phyloP scores from a whole-genome alignment of 805 yeast genomes.

The Ogataea dorogensis region DNA sequence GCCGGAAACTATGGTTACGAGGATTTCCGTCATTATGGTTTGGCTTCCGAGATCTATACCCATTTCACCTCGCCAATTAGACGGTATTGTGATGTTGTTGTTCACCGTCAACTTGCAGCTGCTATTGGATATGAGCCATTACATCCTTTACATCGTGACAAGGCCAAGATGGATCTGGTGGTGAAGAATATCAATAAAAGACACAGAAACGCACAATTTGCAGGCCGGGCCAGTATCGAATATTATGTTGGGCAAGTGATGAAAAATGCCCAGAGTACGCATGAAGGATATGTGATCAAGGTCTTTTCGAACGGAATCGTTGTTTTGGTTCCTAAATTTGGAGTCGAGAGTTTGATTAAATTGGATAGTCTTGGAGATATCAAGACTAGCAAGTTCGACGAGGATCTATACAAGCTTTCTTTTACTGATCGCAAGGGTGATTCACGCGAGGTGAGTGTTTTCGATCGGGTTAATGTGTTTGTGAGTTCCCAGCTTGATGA shows the following conservation, averaged over 20 bases:
- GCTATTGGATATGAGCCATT: conserved; percentile 92
- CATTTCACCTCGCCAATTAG: conserved; percentile 98
- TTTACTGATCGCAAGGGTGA: conserved; percentile 46
- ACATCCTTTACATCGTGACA: conserved; percentile 81
- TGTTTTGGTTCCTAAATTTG: conserved; percentile 91
- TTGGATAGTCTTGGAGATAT: conserved; percentile 71
- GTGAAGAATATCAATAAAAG: conserved; percentile 88
- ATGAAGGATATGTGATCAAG: conserved; percentile 88
- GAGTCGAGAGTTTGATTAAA: conserved; percentile 90
- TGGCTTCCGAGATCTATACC: conserved; percentile 95
- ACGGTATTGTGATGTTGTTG: conserved; percentile 96
- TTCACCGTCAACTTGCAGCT: conserved; percentile 97
- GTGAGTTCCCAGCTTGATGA: conserved; percentile 83
- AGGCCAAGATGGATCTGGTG: conserved; percentile 82
- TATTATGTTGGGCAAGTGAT: conserved; percentile 98
- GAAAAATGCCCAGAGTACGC: conserved; percentile 75
- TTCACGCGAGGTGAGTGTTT: conserved; percentile 51
- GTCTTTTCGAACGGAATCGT: conserved; percentile 94
- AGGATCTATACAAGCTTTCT: conserved; percentile 68
- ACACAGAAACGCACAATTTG: conserved; percentile 97
- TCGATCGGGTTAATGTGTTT: conserved; percentile 82
- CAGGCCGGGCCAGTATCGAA: conserved; percentile 97
- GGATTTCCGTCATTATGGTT: conserved; percentile 94
- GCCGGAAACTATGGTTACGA: conserved; percentile 87
- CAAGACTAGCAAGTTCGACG: conserved; percentile 65